Evolutionary conservation across 768 basidiomycete genomes (phyloP).

Genomic region (Pluteus cervinus): DNA sequence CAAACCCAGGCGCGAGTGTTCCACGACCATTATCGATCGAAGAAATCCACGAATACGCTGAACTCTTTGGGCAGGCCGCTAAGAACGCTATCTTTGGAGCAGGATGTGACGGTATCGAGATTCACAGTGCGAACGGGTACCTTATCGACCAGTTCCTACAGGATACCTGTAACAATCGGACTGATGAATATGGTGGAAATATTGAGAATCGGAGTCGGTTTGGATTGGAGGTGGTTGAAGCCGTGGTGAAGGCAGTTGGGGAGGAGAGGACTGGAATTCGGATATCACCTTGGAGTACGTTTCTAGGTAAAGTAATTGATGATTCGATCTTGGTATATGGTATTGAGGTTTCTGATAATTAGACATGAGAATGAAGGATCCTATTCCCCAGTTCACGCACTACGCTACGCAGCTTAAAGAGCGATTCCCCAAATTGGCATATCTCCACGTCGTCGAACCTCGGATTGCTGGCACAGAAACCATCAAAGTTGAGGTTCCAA

Average conservation of each 20-base stretch:
- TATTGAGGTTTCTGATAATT: slow-evolving; percentile 20
- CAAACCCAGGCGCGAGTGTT: slow-evolving; percentile 26
- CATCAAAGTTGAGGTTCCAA: slow-evolving; percentile 6
- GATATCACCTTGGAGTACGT: slow-evolving; percentile 47
- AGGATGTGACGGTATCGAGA: slow-evolving; percentile 62
- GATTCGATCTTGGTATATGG: slow-evolving; percentile 21
- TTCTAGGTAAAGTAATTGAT: slow-evolving; percentile 27
- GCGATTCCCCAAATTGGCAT: slow-evolving; percentile 39
- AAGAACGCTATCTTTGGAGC: slow-evolving; percentile 47
- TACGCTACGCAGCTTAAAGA: slow-evolving; percentile 33
- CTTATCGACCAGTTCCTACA: slow-evolving; percentile 61
- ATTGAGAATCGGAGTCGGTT: slow-evolving; percentile 57
- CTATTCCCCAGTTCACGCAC: slow-evolving; percentile 48
- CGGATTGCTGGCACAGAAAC: slow-evolving; percentile 15
- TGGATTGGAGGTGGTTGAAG: slow-evolving; percentile 45
- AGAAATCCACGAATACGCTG: slow-evolving; percentile 45
- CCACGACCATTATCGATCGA: slow-evolving; percentile 37
- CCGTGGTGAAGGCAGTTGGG: slow-evolving; percentile 47
- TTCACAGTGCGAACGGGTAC: slow-evolving; percentile 42
- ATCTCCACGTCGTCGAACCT: slow-evolving; percentile 46
- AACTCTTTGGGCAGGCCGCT: slow-evolving; percentile 49
- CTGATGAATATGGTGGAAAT: slow-evolving; percentile 64
- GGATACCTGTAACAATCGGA: slow-evolving; percentile 47
- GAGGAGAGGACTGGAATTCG: slow-evolving; percentile 47
- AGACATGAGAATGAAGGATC: slow-evolving; percentile 50